Evolutionary conservation across 163 green algal species (phyloP), one percentile per base, ranked within the genome.

Genomic region (Volvox carteri): DNA sequence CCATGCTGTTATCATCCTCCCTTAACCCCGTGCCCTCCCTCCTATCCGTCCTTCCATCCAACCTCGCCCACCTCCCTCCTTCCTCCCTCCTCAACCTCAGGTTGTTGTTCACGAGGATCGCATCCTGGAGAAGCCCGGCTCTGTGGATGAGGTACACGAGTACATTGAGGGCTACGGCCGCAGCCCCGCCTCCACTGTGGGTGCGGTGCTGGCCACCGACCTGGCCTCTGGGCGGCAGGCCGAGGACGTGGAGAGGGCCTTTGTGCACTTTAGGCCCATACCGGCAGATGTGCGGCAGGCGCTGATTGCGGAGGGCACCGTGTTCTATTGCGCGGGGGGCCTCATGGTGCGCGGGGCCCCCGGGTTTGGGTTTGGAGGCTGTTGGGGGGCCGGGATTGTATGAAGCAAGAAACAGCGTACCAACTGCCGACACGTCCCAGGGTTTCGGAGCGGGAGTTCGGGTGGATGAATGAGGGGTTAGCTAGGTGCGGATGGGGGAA

Each of bases 131-230:
- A 87, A 87, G 81, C 81, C 81, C 65, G 48, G 46, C 65, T 87
- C 81, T 3, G 65, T 87, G 44, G 81, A 87, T 9, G 81, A 87
- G 81, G 81, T 68, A 9, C 81, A 87, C 81, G 81, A 87, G 19
- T 87, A 80, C 81, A 87, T 87, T 18, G 81, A 87, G 35, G 81
- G 81, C 16, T 87, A 87, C 62, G 65, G 81, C 46, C 46, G 81
- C 30, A 83, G 67, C 83, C 83, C 83, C 23, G 83, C 83, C 67
- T 83, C 48, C 68, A 88, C 83, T 3, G 83, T 88, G 35, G 65
- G 67, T 2, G 67, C 83, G 14, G 68, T 88, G 48, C 48, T 88
- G 68, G 83, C 67, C 4, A 88, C 83, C 5, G 48, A 88, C 48
- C 83, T 88, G 83, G 48, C 5, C 23, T 62, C 11, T 12, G 83